These are phyloP conservation scores for Setaria italica DNA, from an alignment of 202 grass and related monocot genomes.

Conservation along the genomic window DNA sequence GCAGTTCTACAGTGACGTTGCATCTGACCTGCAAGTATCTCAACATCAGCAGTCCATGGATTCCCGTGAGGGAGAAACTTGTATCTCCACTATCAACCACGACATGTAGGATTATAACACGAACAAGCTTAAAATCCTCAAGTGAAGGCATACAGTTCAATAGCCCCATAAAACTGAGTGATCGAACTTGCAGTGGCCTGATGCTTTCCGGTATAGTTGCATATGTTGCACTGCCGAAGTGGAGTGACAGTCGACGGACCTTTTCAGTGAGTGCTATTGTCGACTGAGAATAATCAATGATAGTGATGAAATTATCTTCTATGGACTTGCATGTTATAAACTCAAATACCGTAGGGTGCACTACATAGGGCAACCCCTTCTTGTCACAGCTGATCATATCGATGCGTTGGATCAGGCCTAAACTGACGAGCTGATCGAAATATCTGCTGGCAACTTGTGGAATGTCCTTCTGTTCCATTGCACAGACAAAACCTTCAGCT, in stretches of 20 bases:
- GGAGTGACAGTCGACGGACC: neutral
- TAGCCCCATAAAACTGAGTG: neutral
- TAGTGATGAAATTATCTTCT: slow-evolving; percentile 4
- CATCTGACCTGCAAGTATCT: neutral
- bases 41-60: neutral
- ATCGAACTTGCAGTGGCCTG: neutral
- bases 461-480: neutral
- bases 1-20: neutral
- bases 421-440: slow-evolving; percentile 45
- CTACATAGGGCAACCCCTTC: slow-evolving; percentile 7
- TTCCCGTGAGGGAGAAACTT: neutral
- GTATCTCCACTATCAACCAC: neutral
- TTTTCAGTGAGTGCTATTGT: neutral
- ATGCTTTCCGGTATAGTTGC: neutral
- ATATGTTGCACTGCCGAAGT: slow-evolving; percentile 10
- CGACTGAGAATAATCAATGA: slow-evolving; percentile 6
- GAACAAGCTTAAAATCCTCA: neutral
- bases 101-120: neutral
- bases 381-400: neutral
- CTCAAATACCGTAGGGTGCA: slow-evolving; percentile 41
- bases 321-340: neutral
- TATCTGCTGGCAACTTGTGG: slow-evolving; percentile 34
- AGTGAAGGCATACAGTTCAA: neutral
- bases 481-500: slow-evolving; percentile 35
- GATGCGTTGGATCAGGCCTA: slow-evolving; percentile 35